These are phyloP conservation scores for Tetradesmus lagerheimii DNA, from an alignment of 139 green algal species.

Conservation along the genomic window DNA sequence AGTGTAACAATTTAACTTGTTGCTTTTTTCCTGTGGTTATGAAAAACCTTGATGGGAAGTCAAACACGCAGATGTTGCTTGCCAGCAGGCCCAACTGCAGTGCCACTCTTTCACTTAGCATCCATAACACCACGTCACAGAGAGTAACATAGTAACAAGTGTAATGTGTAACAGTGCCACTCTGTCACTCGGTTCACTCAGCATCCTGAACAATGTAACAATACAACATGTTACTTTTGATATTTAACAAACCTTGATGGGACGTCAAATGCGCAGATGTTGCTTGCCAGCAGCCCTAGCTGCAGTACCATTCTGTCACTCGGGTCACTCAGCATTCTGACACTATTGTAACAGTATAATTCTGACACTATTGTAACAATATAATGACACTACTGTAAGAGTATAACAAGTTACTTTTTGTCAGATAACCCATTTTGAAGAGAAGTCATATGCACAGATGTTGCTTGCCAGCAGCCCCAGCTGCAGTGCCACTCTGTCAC, in stretches of 20 bases:
- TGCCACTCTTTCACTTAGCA: too few relatives aligned
- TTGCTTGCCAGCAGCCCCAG: slow-evolving; percentile 18
- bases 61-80: neutral
- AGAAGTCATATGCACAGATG: neutral
- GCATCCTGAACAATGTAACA: too few relatives aligned
- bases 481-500: slow-evolving; percentile 21
- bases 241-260: neutral
- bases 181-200: neutral
- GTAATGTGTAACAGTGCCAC: too few relatives aligned
- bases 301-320: slow-evolving; percentile 17
- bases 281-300: slow-evolving; percentile 9
- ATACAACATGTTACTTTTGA: too few relatives aligned
- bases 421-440: neutral
- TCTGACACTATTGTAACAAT: too few relatives aligned
- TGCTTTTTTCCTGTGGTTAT: too few relatives aligned
- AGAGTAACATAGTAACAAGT: too few relatives aligned
- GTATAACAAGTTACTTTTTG: too few relatives aligned
- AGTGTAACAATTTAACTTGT: too few relatives aligned
- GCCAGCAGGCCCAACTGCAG: slow-evolving; percentile 24
- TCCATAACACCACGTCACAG: too few relatives aligned
- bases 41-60: neutral
- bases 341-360: too few relatives aligned
- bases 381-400: too few relatives aligned
- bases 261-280: neutral
- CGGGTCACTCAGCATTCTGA: neutral